Evolutionary conservation across 345 rosid species (phyloP).

Genomic region (Citropsis articulata): DNA sequence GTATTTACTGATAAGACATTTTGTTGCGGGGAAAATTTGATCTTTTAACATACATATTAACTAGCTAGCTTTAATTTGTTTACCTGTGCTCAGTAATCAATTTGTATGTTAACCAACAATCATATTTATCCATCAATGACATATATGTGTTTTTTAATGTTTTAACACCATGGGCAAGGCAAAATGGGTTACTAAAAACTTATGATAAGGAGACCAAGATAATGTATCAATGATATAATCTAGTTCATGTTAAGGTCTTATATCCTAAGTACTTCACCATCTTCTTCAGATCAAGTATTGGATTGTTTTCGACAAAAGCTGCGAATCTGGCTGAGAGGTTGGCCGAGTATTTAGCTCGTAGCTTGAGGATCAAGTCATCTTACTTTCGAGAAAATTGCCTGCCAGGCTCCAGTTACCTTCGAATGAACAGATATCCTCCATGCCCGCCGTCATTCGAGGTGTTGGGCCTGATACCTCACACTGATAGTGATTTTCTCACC

Average conservation of each 20-base stretch:
- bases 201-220: no score
- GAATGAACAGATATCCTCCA: conserved; percentile 84
- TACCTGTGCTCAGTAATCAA: no score
- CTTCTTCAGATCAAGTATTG: conserved; percentile 37
- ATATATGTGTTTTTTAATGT: no score
- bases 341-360: conserved; percentile 42
- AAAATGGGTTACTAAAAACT: no score
- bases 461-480: conserved; percentile 74
- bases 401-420: conserved; percentile 38
- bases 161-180: no score
- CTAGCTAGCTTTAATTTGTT: no score
- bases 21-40: no score
- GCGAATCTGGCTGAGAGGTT: conserved; percentile 40
- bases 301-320: conserved; percentile 32
- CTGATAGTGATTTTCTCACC: conserved; percentile 65
- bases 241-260: not conserved
- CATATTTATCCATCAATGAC: no score
- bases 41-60: no score
- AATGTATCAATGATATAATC: no score
- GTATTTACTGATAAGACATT: no score
- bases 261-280: not conserved
- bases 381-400: conserved; percentile 47
- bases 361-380: conserved; percentile 32
- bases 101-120: no score
- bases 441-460: conserved; percentile 46